A percentile compares a stretch with the other conserved stretches of the same genome.
Conservation (phyloP, 257 asterid genomes). For the Salvia splendens region DNA sequence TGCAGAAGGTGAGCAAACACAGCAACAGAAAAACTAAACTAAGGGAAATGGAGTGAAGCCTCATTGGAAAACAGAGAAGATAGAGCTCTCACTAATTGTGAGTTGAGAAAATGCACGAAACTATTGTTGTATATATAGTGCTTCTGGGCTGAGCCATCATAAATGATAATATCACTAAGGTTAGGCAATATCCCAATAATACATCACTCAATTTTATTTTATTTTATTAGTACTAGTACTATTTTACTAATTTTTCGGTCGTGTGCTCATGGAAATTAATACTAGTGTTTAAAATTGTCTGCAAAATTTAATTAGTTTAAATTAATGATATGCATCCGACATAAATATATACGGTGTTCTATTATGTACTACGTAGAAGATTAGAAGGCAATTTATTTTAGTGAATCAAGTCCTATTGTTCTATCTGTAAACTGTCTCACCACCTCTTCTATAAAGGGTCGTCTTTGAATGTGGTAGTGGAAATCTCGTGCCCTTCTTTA, state of each 20-base stretch:
- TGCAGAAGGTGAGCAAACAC: constrained; percentile 30
- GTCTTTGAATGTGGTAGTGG: neutral
- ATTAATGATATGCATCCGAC: too few relatives aligned
- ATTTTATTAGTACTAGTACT: too few relatives aligned
- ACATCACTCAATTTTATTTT: neutral
- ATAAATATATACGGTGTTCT: too few relatives aligned
- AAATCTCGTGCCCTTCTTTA: neutral
- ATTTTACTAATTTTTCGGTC: neutral
- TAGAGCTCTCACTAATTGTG: too few relatives aligned
- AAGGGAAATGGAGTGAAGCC: constrained; percentile 42
- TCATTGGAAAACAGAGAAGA: constrained; percentile 32
- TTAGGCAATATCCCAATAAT: constrained; percentile 38
- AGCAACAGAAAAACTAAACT: constrained; percentile 33
- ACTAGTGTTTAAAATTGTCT: too few relatives aligned
- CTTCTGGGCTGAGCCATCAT: constrained; percentile 10
- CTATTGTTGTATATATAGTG: constrained; percentile 30
- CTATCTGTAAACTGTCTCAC: neutral
- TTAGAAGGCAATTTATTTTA: neutral
- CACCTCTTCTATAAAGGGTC: neutral
- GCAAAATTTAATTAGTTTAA: too few relatives aligned
- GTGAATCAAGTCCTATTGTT: neutral
- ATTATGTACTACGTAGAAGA: neutral
- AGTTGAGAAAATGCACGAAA: neutral
- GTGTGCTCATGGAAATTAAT: neutral
- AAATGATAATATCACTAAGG: constrained; percentile 52